Evolutionary conservation across 495 filamentous ascomycete species (phyloP).

Genomic region (Trichoderma virens): DNA sequence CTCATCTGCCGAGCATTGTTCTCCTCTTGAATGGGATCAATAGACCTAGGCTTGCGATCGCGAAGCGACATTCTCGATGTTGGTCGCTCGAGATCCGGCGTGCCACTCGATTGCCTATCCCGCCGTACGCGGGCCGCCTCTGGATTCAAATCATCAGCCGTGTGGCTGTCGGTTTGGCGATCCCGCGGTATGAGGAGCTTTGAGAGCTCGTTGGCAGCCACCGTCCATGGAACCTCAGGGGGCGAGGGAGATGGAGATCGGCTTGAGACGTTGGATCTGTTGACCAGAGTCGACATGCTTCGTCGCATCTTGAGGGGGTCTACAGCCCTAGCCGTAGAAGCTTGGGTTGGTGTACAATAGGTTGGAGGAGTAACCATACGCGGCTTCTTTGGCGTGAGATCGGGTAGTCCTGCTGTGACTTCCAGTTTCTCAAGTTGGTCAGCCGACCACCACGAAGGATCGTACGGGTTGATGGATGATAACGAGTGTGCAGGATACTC

Average conservation of each 20-base stretch:
- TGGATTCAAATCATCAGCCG: constrained; percentile 64
- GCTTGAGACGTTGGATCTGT: constrained; percentile 21
- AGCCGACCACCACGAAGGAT: constrained; percentile 72
- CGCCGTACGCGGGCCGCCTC: constrained; percentile 52
- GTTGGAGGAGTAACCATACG: constrained; percentile 50
- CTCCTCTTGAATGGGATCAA: constrained; percentile 39
- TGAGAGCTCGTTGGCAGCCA: constrained; percentile 69
- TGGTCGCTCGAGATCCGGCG: constrained; percentile 25
- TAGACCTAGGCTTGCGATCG: constrained; percentile 52
- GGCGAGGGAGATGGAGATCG: constrained; percentile 53
- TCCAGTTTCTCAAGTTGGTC: constrained; percentile 55
- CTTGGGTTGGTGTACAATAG: constrained; percentile 67
- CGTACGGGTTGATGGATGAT: constrained; percentile 36
- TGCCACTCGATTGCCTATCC: constrained; percentile 48
- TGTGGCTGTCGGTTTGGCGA: constrained; percentile 64
- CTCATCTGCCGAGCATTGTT: constrained; percentile 39
- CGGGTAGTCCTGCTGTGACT: constrained; percentile 44
- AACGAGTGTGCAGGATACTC: neutral
- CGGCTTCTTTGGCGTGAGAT: constrained; percentile 43
- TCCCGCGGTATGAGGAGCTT: constrained; percentile 71
- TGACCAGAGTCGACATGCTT: constrained; percentile 28
- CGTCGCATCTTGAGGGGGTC: constrained; percentile 47
- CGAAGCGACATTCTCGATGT: constrained; percentile 63
- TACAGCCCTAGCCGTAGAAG: constrained; percentile 68
- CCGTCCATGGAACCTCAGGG: constrained; percentile 76